Conservation (phyloP, 2,329 filamentous ascomycete genomes). For the Xylariaceae sp. region DNA sequence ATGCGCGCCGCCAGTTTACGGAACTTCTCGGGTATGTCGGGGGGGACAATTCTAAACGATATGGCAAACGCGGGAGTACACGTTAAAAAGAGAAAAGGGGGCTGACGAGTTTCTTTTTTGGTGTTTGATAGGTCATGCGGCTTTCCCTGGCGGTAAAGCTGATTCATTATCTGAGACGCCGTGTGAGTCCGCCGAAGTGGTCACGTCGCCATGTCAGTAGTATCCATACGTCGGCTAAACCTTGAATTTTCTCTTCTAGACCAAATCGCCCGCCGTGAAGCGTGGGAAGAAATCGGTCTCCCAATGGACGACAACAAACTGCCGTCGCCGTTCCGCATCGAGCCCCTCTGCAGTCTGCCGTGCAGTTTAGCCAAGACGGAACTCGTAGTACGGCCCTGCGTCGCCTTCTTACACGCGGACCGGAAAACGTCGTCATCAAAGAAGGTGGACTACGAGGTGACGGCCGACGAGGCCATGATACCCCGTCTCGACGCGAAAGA, state of each 20-base stretch:
- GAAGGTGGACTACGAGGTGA: conserved; percentile 32
- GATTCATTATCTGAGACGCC: conserved; percentile 54
- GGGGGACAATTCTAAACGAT: too few relatives aligned
- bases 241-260: conserved; percentile 50
- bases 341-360: conserved; percentile 82
- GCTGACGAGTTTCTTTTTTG: neutral
- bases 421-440: conserved; percentile 27
- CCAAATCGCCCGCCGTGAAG: conserved; percentile 82
- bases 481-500: conserved; percentile 82
- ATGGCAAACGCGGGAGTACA: neutral
- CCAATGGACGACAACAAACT: conserved; percentile 64
- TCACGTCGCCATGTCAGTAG: too few relatives aligned
- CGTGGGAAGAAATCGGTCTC: conserved; percentile 88
- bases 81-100: neutral
- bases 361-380: conserved; percentile 68
- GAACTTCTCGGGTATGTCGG: conserved; percentile 56
- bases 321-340: conserved; percentile 73
- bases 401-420: conserved; percentile 69
- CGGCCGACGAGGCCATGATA: conserved; percentile 65
- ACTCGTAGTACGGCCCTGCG: conserved; percentile 68
- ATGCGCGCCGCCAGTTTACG: conserved; percentile 60
- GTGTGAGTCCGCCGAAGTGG: conserved; percentile 41
- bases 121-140: conserved; percentile 58
- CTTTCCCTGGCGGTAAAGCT: conserved; percentile 75
- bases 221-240: too few relatives aligned